Conservation (phyloP, 2,329 filamentous ascomycete genomes). For the Xylariaceae sp. region DNA sequence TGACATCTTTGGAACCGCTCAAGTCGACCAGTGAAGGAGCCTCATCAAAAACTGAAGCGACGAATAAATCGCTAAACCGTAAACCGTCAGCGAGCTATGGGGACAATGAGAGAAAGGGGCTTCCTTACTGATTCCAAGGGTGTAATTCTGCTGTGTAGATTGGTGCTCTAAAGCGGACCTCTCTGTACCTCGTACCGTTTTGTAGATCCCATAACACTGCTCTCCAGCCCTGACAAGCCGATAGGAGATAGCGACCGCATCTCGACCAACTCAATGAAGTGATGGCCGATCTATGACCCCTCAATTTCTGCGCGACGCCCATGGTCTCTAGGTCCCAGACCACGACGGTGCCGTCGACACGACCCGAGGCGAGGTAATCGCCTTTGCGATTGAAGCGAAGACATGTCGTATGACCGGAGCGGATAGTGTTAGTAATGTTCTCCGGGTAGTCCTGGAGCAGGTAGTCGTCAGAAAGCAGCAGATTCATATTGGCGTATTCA, state of each 20-base stretch:
- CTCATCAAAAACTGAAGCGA: slow-evolving; percentile 92
- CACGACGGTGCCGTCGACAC: slow-evolving; percentile 92
- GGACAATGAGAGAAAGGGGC: neutral
- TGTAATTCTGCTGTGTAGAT: slow-evolving; percentile 97
- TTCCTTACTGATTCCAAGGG: slow-evolving; percentile 80
- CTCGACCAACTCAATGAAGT: slow-evolving; percentile 95
- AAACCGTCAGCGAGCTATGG: slow-evolving; percentile 5
- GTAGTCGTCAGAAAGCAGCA: slow-evolving; percentile 67
- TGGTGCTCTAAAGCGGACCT: slow-evolving; percentile 88
- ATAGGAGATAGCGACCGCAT: slow-evolving; percentile 89
- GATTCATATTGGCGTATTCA: slow-evolving; percentile 56
- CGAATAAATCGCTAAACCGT: slow-evolving; percentile 74
- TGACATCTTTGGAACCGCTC: slow-evolving; percentile 71
- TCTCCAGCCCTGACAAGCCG: slow-evolving; percentile 95
- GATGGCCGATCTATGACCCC: slow-evolving; percentile 91
- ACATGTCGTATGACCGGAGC: slow-evolving; percentile 70
- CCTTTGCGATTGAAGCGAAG: slow-evolving; percentile 91
- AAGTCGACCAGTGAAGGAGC: slow-evolving; percentile 88
- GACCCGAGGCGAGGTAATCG: slow-evolving; percentile 92
- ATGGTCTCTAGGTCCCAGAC: slow-evolving; percentile 98
- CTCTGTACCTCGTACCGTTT: slow-evolving; percentile 73
- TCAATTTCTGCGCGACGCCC: slow-evolving; percentile 91
- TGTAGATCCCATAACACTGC: slow-evolving; percentile 93
- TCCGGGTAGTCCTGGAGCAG: slow-evolving; percentile 86
- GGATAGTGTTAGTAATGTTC: slow-evolving; percentile 84